phyloP scores from a whole-genome alignment of 2,329 filamentous ascomycete genomes.

The Nemania sp. region DNA sequence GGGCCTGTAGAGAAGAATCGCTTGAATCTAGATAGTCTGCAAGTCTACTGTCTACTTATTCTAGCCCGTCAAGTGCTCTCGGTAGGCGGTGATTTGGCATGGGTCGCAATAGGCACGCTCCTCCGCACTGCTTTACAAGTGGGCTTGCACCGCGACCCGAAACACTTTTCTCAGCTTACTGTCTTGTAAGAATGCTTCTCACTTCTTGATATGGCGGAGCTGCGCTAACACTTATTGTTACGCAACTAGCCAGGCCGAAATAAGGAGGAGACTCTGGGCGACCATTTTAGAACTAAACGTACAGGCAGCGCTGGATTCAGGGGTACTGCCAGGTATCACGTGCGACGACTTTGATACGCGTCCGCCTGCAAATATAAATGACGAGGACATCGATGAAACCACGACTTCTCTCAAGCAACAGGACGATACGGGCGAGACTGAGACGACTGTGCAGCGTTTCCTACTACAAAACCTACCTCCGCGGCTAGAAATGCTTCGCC shows the following conservation, averaged over 20 bases:
- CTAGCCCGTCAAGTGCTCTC: constrained; percentile 56
- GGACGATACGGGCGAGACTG: constrained; percentile 6
- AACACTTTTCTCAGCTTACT: constrained; percentile 51
- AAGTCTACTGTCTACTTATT: constrained; percentile 59
- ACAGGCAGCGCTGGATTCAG: constrained; percentile 60
- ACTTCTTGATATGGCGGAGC: too few relatives aligned
- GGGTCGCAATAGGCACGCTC: constrained; percentile 60
- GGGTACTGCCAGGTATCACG: constrained; percentile 60
- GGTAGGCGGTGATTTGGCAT: constrained; percentile 60
- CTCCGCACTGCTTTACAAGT: constrained; percentile 62
- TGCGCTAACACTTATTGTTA: background rate
- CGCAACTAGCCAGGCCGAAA: constrained; percentile 53
- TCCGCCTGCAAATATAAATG: constrained; percentile 62
- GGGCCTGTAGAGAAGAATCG: constrained; percentile 65
- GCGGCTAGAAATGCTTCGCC: constrained; percentile 22
- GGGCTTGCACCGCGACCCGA: constrained; percentile 64
- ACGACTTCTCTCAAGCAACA: background rate
- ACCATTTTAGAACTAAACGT: constrained; percentile 63
- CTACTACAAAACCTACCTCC: constrained; percentile 16
- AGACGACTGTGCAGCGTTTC: constrained; percentile 23
- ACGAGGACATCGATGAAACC: constrained; percentile 50
- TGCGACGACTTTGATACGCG: constrained; percentile 62
- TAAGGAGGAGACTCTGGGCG: constrained; percentile 65
- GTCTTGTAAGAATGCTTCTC: constrained; percentile 40
- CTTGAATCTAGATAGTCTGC: constrained; percentile 63